Conservation (phyloP, 768 basidiomycete species). For the Botryobasidium botryosum region DNA sequence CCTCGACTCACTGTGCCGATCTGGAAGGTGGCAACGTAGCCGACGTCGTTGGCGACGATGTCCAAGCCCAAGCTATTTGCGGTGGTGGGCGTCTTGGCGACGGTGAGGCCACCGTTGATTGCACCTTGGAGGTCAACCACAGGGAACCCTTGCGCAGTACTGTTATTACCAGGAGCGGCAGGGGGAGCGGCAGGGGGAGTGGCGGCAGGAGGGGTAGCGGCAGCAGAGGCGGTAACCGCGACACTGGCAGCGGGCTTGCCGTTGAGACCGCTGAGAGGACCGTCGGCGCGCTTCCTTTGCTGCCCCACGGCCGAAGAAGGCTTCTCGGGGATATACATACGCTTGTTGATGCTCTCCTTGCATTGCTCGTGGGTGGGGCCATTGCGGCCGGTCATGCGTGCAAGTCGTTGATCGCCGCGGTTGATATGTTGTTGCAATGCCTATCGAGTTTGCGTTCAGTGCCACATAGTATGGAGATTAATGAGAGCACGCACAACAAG, state of each 20-base stretch:
- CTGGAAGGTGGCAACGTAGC: constrained; percentile 34
- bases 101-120: constrained; percentile 25
- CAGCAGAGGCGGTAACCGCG: neutral
- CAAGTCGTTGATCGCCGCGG: too few relatives aligned
- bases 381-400: too few relatives aligned
- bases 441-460: neutral
- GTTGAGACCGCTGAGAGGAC: too few relatives aligned
- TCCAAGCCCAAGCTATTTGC: constrained; percentile 45
- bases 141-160: constrained; percentile 21
- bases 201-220: constrained; percentile 1
- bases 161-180: constrained; percentile 10
- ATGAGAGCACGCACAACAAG: constrained; percentile 2
- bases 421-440: too few relatives aligned
- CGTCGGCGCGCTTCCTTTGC: too few relatives aligned
- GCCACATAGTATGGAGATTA: neutral
- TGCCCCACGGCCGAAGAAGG: too few relatives aligned
- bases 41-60: constrained; percentile 44
- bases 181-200: constrained; percentile 7
- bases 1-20: constrained; percentile 31
- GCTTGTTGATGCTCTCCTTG: too few relatives aligned
- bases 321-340: too few relatives aligned
- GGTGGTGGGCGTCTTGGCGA: constrained; percentile 26
- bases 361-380: too few relatives aligned
- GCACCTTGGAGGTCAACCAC: constrained; percentile 24
- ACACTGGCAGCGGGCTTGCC: constrained; percentile 6